phyloP scores from a whole-genome alignment of 495 filamentous ascomycete species.

The Daldinia caldariorum region DNA sequence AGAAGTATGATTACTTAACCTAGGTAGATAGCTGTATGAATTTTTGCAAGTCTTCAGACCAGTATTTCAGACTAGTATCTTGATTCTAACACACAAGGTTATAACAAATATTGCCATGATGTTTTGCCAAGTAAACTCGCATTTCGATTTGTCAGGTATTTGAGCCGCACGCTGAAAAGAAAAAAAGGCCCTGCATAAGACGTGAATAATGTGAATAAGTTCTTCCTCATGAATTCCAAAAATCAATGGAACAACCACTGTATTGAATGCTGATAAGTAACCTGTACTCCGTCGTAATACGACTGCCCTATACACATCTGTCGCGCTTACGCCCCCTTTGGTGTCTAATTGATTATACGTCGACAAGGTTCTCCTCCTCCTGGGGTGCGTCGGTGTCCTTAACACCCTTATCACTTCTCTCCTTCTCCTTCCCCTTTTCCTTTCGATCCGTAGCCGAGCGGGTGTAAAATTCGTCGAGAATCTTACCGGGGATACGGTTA shows the following conservation, averaged over 20 bases:
- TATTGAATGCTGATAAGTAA: constrained; percentile 42
- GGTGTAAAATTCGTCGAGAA: constrained; percentile 92
- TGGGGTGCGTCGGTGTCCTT: constrained; percentile 64
- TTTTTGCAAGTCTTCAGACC: no score
- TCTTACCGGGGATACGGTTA: constrained; percentile 94
- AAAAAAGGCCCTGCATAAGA: not conserved
- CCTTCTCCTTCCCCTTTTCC: constrained; percentile 69
- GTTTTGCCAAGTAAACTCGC: not conserved
- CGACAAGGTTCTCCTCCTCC: constrained; percentile 74
- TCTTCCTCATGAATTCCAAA: not conserved
- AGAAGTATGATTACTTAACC: not conserved
- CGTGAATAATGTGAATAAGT: not conserved
- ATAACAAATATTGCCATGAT: not conserved
- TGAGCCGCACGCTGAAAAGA: not conserved
- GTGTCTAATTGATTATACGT: constrained; percentile 57
- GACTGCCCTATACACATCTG: constrained; percentile 45
- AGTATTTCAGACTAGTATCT: not conserved
- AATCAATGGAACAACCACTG: constrained; percentile 25
- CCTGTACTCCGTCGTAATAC: constrained; percentile 42
- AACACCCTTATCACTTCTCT: constrained; percentile 72
- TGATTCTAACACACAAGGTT: not conserved
- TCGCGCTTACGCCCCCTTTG: constrained; percentile 20
- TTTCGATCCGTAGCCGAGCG: constrained; percentile 71
- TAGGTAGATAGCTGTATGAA: not conserved
- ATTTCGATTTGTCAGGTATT: not conserved